Base-by-base conservation (phyloP, 805 yeast genomes). In the Candida takata region DNA sequence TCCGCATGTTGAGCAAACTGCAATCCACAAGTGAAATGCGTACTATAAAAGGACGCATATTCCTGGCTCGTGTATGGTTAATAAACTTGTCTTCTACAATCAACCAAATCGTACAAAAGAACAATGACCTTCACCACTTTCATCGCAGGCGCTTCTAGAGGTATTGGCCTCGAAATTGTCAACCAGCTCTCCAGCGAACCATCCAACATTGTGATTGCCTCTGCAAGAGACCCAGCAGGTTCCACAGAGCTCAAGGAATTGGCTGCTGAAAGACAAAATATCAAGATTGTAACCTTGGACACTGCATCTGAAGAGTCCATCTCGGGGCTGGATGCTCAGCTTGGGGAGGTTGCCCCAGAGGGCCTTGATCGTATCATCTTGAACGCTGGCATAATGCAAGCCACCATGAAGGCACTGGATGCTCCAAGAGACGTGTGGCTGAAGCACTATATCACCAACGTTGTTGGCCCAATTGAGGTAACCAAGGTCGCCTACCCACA, bases 401-500 rank as follows among this genome's bases (percentile, higher is more conserved):
- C 14, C 3, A 8, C 7, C n/a, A 5, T 13, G 10, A 18, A 36
- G 2, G 38, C 27, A 7, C 10, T 37, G 4, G 23, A 29, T 3
- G 31, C 36, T n/a, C 16, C 31, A n/a, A 35, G 35, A 17, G 24
- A 31, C 2, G 13, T 21, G 1, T 45, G 42, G 42, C 4, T 41
- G 4, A 34, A 38, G 7, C 59, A 53, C 34, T 51, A 39, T 27
- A 29, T 20, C 2, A 45, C 47, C 23, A 58, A 58, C 38, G 40
- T 38, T 6, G 14, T 54, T 6, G 62, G 59, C 6, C 55, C 60
- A n/a, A 40, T 58, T 13, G 34, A 36, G 32, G 23, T 42, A 14
- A 26, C 34, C 36, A 40, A 46, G 39, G 47, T 38, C 12, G 20
- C 58, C 4, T 41, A 40, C 29, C 54, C 57, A 6, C 43, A 45